These are phyloP conservation scores for Corrigiola litoralis DNA, from an alignment of 179 eudicot species.

Conservation along the genomic window DNA sequence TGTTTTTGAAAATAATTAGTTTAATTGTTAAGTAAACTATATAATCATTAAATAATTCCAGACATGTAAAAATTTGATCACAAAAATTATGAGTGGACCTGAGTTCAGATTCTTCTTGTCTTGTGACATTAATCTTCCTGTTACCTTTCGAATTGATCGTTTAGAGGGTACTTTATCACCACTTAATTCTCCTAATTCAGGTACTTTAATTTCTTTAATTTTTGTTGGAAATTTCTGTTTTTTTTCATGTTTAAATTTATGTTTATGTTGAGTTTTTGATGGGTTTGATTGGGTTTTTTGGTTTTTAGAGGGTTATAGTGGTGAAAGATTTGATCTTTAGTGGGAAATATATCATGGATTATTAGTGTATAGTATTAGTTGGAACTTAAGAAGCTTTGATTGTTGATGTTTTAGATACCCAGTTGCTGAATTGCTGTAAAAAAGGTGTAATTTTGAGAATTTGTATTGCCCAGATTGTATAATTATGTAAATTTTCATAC, in stretches of 20 bases:
- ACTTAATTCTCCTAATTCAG: constrained; percentile 44
- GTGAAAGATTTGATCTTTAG: not conserved
- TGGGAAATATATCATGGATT: not conserved
- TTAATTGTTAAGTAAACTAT: too few species aligned
- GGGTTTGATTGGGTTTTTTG: not conserved
- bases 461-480: not conserved
- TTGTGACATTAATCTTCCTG: constrained; percentile 83
- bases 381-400: too few species aligned
- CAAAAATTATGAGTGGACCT: constrained; percentile 54
- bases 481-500: not conserved
- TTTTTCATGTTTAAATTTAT: not conserved
- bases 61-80: too few species aligned
- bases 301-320: too few species aligned
- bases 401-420: too few species aligned
- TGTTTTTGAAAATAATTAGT: too few species aligned
- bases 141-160: constrained; percentile 74
- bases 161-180: constrained; percentile 61
- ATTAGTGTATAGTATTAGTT: not conserved
- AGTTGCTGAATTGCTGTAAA: not conserved
- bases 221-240: not conserved
- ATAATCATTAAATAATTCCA: too few species aligned
- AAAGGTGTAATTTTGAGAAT: not conserved
- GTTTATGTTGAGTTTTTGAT: not conserved
- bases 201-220: constrained; percentile 14
- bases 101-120: constrained; percentile 81